Evolutionary conservation across 306 rosid species (phyloP).

Genomic region (Cucumis hystrix): DNA sequence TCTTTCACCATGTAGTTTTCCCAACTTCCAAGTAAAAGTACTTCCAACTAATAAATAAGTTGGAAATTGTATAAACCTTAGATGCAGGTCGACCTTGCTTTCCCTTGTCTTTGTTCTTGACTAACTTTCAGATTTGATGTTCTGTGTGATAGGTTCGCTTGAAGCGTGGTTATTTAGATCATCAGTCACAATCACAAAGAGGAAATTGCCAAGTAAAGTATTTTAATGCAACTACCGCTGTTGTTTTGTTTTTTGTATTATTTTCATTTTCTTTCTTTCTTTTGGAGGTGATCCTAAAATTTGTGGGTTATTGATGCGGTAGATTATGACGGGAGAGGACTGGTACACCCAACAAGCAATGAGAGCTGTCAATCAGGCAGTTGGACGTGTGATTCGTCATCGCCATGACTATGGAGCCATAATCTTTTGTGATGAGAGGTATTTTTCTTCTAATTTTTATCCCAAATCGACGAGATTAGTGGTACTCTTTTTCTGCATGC

Average conservation of each 20-base stretch:
- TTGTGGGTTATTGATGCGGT: constrained; percentile 13
- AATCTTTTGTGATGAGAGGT: constrained; percentile 91
- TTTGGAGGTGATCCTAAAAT: background rate
- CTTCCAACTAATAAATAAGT: background rate
- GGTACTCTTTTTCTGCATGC: background rate
- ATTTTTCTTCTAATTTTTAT: constrained; percentile 6
- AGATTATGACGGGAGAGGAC: constrained; percentile 71
- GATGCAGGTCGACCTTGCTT: background rate
- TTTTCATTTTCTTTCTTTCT: background rate
- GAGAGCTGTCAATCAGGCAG: constrained; percentile 93
- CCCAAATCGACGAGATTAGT: background rate
- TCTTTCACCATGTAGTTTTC: background rate
- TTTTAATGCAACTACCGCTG: background rate
- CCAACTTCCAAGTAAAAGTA: background rate
- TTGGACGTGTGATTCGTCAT: constrained; percentile 97
- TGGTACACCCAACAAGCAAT: constrained; percentile 97
- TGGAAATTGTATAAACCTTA: background rate
- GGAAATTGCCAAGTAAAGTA: constrained; percentile 37
- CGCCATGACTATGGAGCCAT: constrained; percentile 96
- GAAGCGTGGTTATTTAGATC: constrained; percentile 81
- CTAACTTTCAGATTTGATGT: background rate
- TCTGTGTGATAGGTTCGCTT: constrained; percentile 51
- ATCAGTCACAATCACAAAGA: constrained; percentile 34
- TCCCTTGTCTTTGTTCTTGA: background rate
- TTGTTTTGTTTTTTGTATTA: too few relatives aligned